Base-by-base conservation (phyloP, 225 moss, liverwort and hornwort genomes). In the Climacium dendroides region DNA sequence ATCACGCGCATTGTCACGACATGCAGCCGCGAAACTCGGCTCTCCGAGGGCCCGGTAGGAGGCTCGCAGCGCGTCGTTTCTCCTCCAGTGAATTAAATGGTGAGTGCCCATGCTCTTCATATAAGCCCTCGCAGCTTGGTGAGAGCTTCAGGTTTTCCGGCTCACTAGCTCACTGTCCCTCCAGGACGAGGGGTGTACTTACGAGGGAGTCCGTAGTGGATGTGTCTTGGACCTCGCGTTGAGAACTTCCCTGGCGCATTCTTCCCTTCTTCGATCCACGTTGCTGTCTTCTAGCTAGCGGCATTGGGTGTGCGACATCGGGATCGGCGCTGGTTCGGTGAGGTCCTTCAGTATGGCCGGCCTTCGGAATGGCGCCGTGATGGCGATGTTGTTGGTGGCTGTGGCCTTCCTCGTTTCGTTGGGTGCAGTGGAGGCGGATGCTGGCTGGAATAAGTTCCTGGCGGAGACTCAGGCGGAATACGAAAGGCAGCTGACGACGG, bases 401-500 rank as follows among this genome's bases (percentile, higher is more conserved):
- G 28, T 29, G 10, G 72, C 45, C 72, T 72, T 29, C 72, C 10
- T 72, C 29, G 72, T 5, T 45, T 28, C 47, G 72, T 45, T 47
- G 18, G 29, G 47, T 10, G 29, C 29, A 1, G 72, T 72, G 10
- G 17, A 29, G 45, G 72, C 72, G 28, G 10, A 34, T 20, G 34
- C 0, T 19, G 32, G 6, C 17, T 73, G 45, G 47, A 6, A 18
- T 2, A 0, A 47, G 0, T 73, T 47, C 18, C 6, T 73, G 0
- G 6, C 3, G 0, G 1, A 29, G 18, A 18, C 1, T 5, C 2
- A 30, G 47, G 0, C 4, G 1, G 11, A 1, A 3, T 7, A 74
- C 50, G 7, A 4, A 0, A 3, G 7, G 11, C 1, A 3, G 15
- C 35, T 4, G 32, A 2, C 43, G 8, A 5, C 29, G 54, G 2